A percentile compares a stretch with the other conserved stretches of the same genome.
phyloP scores from a whole-genome alignment of 352 stramenopile species.

The Phytopythium delawarense region DNA sequence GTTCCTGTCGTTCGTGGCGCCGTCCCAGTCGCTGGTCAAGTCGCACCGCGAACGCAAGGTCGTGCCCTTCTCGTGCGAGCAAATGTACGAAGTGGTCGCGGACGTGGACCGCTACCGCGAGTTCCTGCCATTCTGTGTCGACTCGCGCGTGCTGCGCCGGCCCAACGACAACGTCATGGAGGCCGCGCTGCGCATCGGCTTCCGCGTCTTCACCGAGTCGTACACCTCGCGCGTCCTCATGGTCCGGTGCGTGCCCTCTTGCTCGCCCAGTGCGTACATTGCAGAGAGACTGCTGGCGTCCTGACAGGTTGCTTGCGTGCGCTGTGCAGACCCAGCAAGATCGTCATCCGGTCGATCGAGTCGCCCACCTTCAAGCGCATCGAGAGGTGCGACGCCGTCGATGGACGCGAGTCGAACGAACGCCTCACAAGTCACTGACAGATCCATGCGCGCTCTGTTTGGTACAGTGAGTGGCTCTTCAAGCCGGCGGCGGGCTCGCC shows the following conservation, averaged over 20 bases:
- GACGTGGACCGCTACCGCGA: constrained; percentile 69
- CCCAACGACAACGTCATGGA: constrained; percentile 82
- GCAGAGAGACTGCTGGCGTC: background rate
- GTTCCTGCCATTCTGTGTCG: constrained; percentile 81
- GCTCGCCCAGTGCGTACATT: background rate
- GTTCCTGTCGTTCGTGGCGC: constrained; percentile 62
- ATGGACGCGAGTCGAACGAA: background rate
- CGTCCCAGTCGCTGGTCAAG: constrained; percentile 50
- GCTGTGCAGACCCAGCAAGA: constrained; percentile 49
- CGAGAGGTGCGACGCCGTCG: constrained; percentile 43
- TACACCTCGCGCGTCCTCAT: constrained; percentile 82
- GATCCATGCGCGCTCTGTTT: background rate
- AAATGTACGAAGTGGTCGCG: constrained; percentile 81
- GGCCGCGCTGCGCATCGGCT: constrained; percentile 61
- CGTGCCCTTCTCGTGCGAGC: constrained; percentile 67
- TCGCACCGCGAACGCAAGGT: constrained; percentile 67
- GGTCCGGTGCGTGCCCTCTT: constrained; percentile 34
- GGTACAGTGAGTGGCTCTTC: constrained; percentile 65
- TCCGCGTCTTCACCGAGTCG: constrained; percentile 81
- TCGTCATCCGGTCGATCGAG: constrained; percentile 72
- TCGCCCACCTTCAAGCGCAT: constrained; percentile 86
- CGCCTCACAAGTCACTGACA: background rate
- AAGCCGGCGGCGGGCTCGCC: constrained; percentile 32
- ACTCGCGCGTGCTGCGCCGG: constrained; percentile 63
- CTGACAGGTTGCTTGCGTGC: background rate